Evolutionary conservation across 345 rosid species (phyloP).

Genomic region (Noccaea caerulescens): DNA sequence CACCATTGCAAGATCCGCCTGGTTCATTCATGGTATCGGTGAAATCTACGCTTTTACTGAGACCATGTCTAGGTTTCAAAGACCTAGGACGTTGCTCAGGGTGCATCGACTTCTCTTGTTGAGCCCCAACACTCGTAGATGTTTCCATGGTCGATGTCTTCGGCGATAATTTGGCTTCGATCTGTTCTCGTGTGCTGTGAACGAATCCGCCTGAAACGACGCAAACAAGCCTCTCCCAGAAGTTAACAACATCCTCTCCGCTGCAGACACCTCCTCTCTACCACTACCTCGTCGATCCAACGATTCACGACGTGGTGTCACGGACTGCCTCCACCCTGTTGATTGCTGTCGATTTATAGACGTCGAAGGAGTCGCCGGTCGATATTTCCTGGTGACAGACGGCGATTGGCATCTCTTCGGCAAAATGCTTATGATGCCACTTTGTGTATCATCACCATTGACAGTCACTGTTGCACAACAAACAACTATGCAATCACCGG

Average conservation of each 20-base stretch:
- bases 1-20: slow-evolving; percentile 56
- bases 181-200: slow-evolving; percentile 58
- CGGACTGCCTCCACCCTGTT: slow-evolving; percentile 59
- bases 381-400: slow-evolving; percentile 50
- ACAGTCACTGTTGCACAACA: no score
- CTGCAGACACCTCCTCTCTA: slow-evolving; percentile 51
- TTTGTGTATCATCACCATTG: no score
- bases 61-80: slow-evolving; percentile 48
- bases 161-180: slow-evolving; percentile 61
- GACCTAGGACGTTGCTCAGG: slow-evolving; percentile 79
- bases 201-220: slow-evolving; percentile 81
- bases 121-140: slow-evolving; percentile 50
- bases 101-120: slow-evolving; percentile 60
- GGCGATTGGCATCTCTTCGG: slow-evolving; percentile 68
- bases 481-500: no score
- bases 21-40: slow-evolving; percentile 54
- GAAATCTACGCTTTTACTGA: slow-evolving; percentile 70
- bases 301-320: slow-evolving; percentile 54
- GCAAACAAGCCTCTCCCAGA: slow-evolving; percentile 80
- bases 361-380: slow-evolving; percentile 46
- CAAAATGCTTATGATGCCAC: no score
- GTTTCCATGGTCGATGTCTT: slow-evolving; percentile 33
- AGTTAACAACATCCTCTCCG: slow-evolving; percentile 68
- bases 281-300: slow-evolving; percentile 48
- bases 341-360: slow-evolving; percentile 65